A percentile compares a stretch with the other conserved stretches of the same genome.
These are phyloP conservation scores for Alternaria tenuissima DNA, from an alignment of 2,329 filamentous ascomycete genomes.

Conservation along the genomic window DNA sequence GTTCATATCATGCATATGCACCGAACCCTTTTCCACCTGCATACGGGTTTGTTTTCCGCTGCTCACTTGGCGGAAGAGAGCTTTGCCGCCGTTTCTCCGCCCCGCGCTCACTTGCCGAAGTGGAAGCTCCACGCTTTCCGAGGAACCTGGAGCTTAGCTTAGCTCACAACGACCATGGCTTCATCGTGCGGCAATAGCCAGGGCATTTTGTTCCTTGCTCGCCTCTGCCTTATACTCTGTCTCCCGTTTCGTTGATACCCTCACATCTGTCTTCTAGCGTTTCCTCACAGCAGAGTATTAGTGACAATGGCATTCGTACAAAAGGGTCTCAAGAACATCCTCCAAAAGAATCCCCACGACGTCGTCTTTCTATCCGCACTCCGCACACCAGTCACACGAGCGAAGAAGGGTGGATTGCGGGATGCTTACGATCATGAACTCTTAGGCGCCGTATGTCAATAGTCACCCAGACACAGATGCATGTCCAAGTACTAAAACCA, in stretches of 20 bases:
- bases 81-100: constrained; percentile 36
- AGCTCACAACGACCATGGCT: constrained; percentile 31
- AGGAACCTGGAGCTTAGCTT: constrained; percentile 38
- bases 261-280: constrained; percentile 19
- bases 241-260: constrained; percentile 11
- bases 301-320: constrained; percentile 55
- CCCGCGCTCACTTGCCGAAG: constrained; percentile 48
- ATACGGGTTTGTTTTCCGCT: constrained; percentile 19
- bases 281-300: neutral
- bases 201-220: constrained; percentile 12
- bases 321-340: constrained; percentile 76
- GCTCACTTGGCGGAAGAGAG: constrained; percentile 30
- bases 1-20: constrained; percentile 5
- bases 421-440: constrained; percentile 92
- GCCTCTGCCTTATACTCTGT: constrained; percentile 1
- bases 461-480: constrained; percentile 36
- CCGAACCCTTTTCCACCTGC: constrained; percentile 17
- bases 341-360: constrained; percentile 80
- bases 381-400: constrained; percentile 84
- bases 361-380: constrained; percentile 90
- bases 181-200: constrained; percentile 19
- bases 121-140: constrained; percentile 27
- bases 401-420: constrained; percentile 83
- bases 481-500: constrained; percentile 40
- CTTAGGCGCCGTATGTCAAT: constrained; percentile 65